Percentiles rank a stretch among this genome's conserved stretches.
Conservation (phyloP, 768 basidiomycete genomes). For the Hemileccinum impolitum region DNA sequence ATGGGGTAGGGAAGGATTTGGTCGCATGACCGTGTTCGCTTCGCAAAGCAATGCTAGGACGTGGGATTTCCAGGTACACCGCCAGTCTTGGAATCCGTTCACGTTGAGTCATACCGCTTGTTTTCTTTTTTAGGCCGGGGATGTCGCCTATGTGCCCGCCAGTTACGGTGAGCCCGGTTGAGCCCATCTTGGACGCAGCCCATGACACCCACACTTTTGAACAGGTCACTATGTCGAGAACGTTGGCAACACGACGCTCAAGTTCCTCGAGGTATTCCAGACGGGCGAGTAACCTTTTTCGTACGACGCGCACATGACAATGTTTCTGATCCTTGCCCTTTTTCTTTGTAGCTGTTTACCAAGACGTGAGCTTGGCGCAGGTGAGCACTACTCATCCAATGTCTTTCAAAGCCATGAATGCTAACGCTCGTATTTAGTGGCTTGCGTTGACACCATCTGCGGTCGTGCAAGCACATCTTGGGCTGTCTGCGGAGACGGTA, state of each 20-base stretch:
- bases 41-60: constrained; percentile 51
- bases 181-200: background rate
- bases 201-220: background rate
- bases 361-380: constrained; percentile 44
- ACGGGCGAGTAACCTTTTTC: constrained; percentile 27
- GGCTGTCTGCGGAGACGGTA: constrained; percentile 37
- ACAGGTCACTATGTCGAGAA: constrained; percentile 55
- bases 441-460: constrained; percentile 45
- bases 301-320: background rate
- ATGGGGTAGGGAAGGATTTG: constrained; percentile 44
- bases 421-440: constrained; percentile 29
- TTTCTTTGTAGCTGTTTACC: constrained; percentile 16
- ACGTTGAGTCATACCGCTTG: background rate
- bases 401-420: no score
- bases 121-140: constrained; percentile 15
- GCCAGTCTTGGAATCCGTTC: background rate
- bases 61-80: constrained; percentile 52
- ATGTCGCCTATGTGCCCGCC: constrained; percentile 17
- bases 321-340: background rate
- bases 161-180: constrained; percentile 15
- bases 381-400: constrained; percentile 19
- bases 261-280: constrained; percentile 48
- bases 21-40: constrained; percentile 56
- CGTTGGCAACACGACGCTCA: constrained; percentile 46
- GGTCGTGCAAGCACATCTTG: constrained; percentile 45